Conservation (phyloP, 192 early-diverging fungal species). For the Helicostylum pulchrum region DNA sequence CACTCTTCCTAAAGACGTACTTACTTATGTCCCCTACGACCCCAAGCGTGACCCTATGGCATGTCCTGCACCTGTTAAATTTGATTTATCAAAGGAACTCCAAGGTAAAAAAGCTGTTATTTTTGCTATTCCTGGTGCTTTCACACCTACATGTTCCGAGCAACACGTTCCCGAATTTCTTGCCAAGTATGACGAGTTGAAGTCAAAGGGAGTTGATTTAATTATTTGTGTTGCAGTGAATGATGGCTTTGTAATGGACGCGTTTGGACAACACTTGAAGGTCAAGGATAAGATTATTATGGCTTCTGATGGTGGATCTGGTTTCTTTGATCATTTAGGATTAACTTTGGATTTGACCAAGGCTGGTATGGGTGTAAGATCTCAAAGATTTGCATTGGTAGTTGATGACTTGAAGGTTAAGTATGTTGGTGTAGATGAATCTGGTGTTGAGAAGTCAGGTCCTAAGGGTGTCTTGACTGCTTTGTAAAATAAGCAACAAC, state of each 20-base stretch:
- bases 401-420: constrained; percentile 48
- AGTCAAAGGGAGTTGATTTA: constrained; percentile 52
- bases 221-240: constrained; percentile 47
- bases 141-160: constrained; percentile 61
- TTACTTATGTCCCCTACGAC: constrained; percentile 33
- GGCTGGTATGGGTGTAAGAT: constrained; percentile 49
- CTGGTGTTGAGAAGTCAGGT: constrained; percentile 10
- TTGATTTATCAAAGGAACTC: constrained; percentile 39
- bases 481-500: constrained; percentile 17
- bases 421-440: constrained; percentile 50
- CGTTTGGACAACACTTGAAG: constrained; percentile 41
- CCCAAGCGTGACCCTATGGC: constrained; percentile 14
- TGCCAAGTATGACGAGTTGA: constrained; percentile 40
- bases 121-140: constrained; percentile 57
- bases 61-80: constrained; percentile 19
- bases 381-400: constrained; percentile 54
- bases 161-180: constrained; percentile 55
- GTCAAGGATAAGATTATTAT: constrained; percentile 48
- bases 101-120: constrained; percentile 61
- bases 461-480: constrained; percentile 17
- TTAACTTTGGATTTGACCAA: constrained; percentile 54
- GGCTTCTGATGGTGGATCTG: constrained; percentile 48
- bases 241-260: constrained; percentile 63
- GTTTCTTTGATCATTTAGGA: constrained; percentile 49
- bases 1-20: constrained; percentile 22